phyloP scores from a whole-genome alignment of 495 filamentous ascomycete genomes.

The Annulohypoxylon bovei region DNA sequence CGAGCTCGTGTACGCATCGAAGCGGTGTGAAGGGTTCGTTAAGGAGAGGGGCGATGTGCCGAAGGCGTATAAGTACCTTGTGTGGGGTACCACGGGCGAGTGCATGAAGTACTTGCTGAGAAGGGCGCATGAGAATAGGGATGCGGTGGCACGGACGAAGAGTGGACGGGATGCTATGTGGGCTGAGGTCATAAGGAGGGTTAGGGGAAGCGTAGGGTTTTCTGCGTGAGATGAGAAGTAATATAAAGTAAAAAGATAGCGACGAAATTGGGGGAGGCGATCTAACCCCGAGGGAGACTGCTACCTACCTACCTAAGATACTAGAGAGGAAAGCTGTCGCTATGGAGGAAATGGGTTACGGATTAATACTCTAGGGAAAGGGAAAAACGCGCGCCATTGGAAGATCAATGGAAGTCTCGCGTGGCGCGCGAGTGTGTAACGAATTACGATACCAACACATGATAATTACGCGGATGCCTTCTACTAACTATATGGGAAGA shows the following conservation, averaged over 20 bases:
- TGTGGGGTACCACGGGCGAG: constrained; percentile 91
- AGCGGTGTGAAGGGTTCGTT: constrained; percentile 32
- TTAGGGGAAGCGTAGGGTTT: constrained; percentile 57
- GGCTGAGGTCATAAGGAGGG: constrained; percentile 72
- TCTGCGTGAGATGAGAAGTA: constrained; percentile 22
- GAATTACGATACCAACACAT: constrained; percentile 23
- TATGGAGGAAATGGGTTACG: background rate
- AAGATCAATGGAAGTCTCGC: background rate
- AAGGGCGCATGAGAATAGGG: constrained; percentile 89
- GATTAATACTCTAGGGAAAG: background rate
- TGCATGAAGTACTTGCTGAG: constrained; percentile 93
- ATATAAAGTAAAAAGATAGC: background rate
- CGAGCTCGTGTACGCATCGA: constrained; percentile 71
- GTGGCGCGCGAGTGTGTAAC: background rate
- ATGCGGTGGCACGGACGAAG: constrained; percentile 81
- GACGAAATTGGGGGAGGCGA: background rate
- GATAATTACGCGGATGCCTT: background rate
- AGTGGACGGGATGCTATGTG: constrained; percentile 80
- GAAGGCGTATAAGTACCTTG: constrained; percentile 85
- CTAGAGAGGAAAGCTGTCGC: too few relatives aligned
- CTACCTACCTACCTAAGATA: too few relatives aligned
- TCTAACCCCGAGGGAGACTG: background rate
- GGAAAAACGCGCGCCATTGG: background rate
- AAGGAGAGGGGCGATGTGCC: constrained; percentile 55
- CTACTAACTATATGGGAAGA: background rate